Base-by-base conservation (phyloP, 345 rosid genomes). In the Arabis hirsuta region DNA sequence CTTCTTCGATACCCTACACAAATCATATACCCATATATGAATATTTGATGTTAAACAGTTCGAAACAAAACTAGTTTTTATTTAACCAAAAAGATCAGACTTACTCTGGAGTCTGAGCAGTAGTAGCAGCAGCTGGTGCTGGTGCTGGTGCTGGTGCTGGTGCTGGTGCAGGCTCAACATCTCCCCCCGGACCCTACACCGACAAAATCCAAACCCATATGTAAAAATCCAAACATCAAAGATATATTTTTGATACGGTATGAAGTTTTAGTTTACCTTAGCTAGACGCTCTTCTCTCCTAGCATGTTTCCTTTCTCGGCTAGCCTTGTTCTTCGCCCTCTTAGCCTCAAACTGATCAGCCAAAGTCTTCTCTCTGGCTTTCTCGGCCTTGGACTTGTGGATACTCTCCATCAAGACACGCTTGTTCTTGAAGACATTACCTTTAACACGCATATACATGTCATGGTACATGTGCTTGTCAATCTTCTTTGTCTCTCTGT, bases 401-500 rank as follows among this genome's bases (percentile, higher is more conserved):
- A 78, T 78, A 29, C 78, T 72, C 75, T 89, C 96, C 96, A 89
- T 89, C 56, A 89, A 83, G 38, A 89, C 96, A 26, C 96, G 78
- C 87, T 89, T 89, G 83, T 89, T 89, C 88, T 89, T 89, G 47
- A 85, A 89, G 6, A 89, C 95, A 66, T 88, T 88, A 80, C 95
- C 95, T 71, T 88, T 88, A 12, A 86, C 91, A 75, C 71, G 80
- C 96, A 87, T 85, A 87, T 89, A 89, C 96, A 89, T 89, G 82
- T 89, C 96, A 82, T 89, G 96, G 76, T 89, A 89, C 91, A 89
- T 89, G 19, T 89, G 96, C 79, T 67, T 89, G 83, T 89, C 96
- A 69, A 89, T 89, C 84, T 89, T 89, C 85, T 89, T 89, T 0
- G 91, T 52, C 73, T 89, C 96, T 45, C 96, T 62, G 77, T 89